These are phyloP conservation scores for Crithidia acanthocephali DNA, from an alignment of 208 protist species.

Conservation along the genomic window DNA sequence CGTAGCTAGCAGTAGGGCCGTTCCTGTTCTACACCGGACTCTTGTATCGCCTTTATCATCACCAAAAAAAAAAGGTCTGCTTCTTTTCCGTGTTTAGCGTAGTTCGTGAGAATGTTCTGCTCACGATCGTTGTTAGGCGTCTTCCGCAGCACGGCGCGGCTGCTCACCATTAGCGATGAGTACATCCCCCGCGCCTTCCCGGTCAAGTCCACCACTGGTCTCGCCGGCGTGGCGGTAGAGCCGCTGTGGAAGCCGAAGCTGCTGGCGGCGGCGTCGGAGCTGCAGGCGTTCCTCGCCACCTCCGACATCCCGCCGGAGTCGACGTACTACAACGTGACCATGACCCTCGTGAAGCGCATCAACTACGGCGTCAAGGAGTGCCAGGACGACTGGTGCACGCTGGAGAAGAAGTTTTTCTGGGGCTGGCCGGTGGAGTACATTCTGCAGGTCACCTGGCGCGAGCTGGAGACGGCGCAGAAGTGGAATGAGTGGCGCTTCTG, in stretches of 20 bases:
- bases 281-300: conserved; percentile 81
- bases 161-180: conserved; percentile 86
- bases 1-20: no score
- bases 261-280: conserved; percentile 81
- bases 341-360: conserved; percentile 92
- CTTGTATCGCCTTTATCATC: no score
- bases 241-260: conserved; percentile 93
- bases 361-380: conserved; percentile 89
- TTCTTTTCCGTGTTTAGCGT: background rate
- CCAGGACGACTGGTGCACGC: conserved; percentile 91
- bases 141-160: conserved; percentile 54
- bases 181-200: conserved; percentile 92
- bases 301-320: conserved; percentile 92
- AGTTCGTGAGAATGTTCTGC: no score
- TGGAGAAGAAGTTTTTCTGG: conserved; percentile 93
- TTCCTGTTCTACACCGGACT: no score
- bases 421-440: conserved; percentile 94
- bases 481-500: conserved; percentile 94
- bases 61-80: no score
- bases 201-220: conserved; percentile 91
- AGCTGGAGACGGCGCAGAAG: conserved; percentile 93
- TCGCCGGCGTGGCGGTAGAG: conserved; percentile 89
- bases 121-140: conserved; percentile 34
- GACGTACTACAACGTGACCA: conserved; percentile 92
- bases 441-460: conserved; percentile 90